Conservation (phyloP, 305 asterid species). For the Rubia peregrina region DNA sequence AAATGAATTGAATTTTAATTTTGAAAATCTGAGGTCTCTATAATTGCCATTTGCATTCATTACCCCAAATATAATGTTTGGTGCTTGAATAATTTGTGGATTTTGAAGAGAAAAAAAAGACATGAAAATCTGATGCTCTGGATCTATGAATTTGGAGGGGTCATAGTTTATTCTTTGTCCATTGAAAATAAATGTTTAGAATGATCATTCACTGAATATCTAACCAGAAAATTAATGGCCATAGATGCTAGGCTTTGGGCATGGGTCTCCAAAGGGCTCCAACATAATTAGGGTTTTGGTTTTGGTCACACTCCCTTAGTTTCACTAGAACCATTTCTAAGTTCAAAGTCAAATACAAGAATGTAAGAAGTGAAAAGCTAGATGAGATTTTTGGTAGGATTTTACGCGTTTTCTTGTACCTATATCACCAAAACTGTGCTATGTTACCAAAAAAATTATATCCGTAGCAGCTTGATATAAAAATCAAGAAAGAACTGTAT, state of each 20-base stretch:
- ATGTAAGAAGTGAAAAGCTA: too few species aligned
- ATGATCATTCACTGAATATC: slow-evolving; percentile 10
- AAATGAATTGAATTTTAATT: not conserved
- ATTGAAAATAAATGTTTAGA: slow-evolving; percentile 21
- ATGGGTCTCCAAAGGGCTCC: slow-evolving; percentile 11
- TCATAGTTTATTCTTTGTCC: slow-evolving; percentile 14
- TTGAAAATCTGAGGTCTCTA: not conserved
- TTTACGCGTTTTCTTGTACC: too few species aligned
- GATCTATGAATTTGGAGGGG: slow-evolving; percentile 17
- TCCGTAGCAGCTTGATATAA: too few species aligned
- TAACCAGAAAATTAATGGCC: not conserved
- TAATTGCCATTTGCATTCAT: slow-evolving; percentile 7
- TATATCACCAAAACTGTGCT: not conserved
- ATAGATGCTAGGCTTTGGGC: not conserved
- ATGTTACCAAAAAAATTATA: not conserved
- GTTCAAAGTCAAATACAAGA: too few species aligned
- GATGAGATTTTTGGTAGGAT: too few species aligned
- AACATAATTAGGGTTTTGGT: not conserved
- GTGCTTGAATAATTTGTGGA: slow-evolving; percentile 12
- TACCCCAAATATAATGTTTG: slow-evolving; percentile 1
- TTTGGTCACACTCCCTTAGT: too few species aligned
- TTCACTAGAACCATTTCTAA: not conserved
- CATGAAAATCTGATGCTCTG: slow-evolving; percentile 15
- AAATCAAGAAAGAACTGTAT: too few species aligned
- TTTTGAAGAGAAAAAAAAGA: slow-evolving; percentile 8